Conservation (phyloP, 1,284 basidiomycete species). For the Austroboletus niveus region DNA sequence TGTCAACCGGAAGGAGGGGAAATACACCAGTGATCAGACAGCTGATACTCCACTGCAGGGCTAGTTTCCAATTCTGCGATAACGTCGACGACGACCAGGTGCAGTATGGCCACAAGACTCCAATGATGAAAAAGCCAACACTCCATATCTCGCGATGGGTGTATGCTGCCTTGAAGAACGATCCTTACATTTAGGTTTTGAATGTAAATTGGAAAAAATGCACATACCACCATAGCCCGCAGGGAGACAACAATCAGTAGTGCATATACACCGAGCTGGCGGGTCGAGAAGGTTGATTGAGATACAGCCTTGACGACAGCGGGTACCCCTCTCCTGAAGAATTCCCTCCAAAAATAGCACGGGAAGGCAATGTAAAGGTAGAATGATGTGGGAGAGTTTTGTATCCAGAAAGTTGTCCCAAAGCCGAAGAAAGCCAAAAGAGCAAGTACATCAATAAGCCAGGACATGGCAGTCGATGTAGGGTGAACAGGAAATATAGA, state of each 20-base stretch:
- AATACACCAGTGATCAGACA: slow-evolving; percentile 66
- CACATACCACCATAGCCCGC: slow-evolving; percentile 72
- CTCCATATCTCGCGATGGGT: slow-evolving; percentile 75
- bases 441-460: slow-evolving; percentile 24
- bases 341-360: slow-evolving; percentile 71
- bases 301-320: slow-evolving; percentile 22
- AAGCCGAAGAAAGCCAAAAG: slow-evolving; percentile 38
- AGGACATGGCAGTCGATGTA: neutral
- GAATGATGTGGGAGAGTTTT: slow-evolving; percentile 71
- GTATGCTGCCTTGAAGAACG: slow-evolving; percentile 54
- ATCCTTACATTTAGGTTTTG: neutral
- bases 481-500: slow-evolving; percentile 41
- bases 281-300: slow-evolving; percentile 23
- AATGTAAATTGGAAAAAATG: neutral
- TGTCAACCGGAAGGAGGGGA: slow-evolving; percentile 72
- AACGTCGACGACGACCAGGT: slow-evolving; percentile 42
- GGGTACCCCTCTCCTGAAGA: slow-evolving; percentile 34
- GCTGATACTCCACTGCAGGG: slow-evolving; percentile 48
- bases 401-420: slow-evolving; percentile 56
- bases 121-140: slow-evolving; percentile 62
- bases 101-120: slow-evolving; percentile 64
- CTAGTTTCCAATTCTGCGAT: slow-evolving; percentile 31
- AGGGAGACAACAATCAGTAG: slow-evolving; percentile 44
- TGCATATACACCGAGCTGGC: slow-evolving; percentile 24
- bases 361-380: slow-evolving; percentile 79